phyloP scores from a whole-genome alignment of 768 basidiomycete genomes.

The Royoungia palumana region DNA sequence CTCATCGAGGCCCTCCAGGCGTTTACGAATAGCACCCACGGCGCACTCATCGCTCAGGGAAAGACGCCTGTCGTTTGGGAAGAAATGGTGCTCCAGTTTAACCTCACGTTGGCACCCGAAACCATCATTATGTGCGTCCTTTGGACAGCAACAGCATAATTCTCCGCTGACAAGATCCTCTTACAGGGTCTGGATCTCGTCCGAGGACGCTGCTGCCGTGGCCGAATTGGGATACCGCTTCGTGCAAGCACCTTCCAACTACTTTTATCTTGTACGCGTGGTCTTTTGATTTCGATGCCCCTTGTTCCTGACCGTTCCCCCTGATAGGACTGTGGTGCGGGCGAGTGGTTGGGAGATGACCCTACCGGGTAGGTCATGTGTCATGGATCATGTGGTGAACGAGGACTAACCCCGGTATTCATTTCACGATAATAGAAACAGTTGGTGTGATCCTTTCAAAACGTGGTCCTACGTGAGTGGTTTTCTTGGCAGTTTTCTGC shows the following conservation, averaged over 20 bases:
- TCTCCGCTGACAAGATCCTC: not conserved
- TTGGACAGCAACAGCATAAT: not conserved
- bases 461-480: conserved; percentile 44
- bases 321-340: conserved; percentile 44
- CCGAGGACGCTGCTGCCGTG: conserved; percentile 37
- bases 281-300: not conserved
- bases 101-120: conserved; percentile 39
- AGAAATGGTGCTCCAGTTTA: conserved; percentile 47
- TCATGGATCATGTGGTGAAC: not conserved
- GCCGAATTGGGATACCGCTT: conserved; percentile 40
- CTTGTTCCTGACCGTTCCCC: not conserved
- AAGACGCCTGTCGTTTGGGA: conserved; percentile 87
- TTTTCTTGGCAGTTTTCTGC: not conserved
- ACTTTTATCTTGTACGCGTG: conserved; percentile 46
- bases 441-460: conserved; percentile 53
- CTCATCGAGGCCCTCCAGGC: conserved; percentile 59
- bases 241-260: conserved; percentile 48
- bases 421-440: conserved; percentile 25
- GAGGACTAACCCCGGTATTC: not conserved
- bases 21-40: conserved; percentile 62
- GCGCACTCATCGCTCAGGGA: conserved; percentile 46
- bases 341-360: conserved; percentile 41
- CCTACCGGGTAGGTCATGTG: conserved; percentile 28
- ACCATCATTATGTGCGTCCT: conserved; percentile 38
- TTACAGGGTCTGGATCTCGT: conserved; percentile 46